phyloP scores from a whole-genome alignment of 495 filamentous ascomycete species.

The Xylaria palmicola region DNA sequence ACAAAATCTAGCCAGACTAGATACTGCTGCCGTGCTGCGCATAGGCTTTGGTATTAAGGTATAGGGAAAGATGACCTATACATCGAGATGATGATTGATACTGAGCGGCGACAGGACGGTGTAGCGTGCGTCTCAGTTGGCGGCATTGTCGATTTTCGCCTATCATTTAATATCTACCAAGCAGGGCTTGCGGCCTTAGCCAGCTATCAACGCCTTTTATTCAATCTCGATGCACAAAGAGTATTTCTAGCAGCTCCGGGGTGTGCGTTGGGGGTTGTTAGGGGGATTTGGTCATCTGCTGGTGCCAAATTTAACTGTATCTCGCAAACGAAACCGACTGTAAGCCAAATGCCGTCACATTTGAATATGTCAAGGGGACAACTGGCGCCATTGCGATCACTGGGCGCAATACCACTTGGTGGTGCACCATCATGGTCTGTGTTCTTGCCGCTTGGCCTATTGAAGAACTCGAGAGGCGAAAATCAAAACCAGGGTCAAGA shows the following conservation, averaged over 20 bases:
- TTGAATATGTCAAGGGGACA: slow-evolving; percentile 50
- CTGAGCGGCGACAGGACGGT: slow-evolving; percentile 41
- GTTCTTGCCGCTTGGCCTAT: slow-evolving; percentile 43
- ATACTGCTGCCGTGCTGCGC: slow-evolving; percentile 38
- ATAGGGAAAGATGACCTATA: slow-evolving; percentile 40
- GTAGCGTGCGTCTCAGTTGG: slow-evolving; percentile 44
- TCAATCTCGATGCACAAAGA: not conserved
- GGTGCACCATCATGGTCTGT: slow-evolving; percentile 39
- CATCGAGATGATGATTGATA: slow-evolving; percentile 45
- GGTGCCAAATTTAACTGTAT: too few species aligned
- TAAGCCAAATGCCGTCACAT: slow-evolving; percentile 35
- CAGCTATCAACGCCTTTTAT: slow-evolving; percentile 14
- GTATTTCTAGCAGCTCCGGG: slow-evolving; percentile 26
- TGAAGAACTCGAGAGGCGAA: slow-evolving; percentile 49
- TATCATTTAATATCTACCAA: slow-evolving; percentile 20
- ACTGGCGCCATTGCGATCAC: slow-evolving; percentile 51
- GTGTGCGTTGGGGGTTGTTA: slow-evolving; percentile 7
- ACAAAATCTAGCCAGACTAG: too few species aligned
- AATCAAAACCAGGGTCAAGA: slow-evolving; percentile 55
- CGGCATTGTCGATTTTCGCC: slow-evolving; percentile 47
- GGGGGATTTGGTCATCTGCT: too few species aligned
- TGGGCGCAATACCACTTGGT: slow-evolving; percentile 47
- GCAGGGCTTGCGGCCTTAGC: slow-evolving; percentile 2
- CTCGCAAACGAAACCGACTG: slow-evolving; percentile 18
- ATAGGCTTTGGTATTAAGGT: slow-evolving; percentile 49